Conservation (phyloP, 306 rosid genomes). For the Vigna angularis region DNA sequence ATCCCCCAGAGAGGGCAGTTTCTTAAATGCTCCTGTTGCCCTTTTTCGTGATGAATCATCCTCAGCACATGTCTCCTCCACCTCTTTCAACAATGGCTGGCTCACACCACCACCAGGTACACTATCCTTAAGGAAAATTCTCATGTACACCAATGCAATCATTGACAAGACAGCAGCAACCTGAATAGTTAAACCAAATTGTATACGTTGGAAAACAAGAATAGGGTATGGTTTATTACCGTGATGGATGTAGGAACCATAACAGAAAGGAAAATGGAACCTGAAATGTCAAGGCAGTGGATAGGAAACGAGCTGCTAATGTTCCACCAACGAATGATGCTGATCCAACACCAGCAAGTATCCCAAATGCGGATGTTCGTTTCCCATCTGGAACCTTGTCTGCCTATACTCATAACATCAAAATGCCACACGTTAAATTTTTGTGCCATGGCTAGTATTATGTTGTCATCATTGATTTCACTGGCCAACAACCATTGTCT, state of each 20-base stretch:
- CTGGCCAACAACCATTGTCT: neutral
- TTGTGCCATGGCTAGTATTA: neutral
- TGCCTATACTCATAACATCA: constrained; percentile 55
- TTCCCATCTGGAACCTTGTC: constrained; percentile 62
- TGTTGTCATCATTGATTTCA: neutral
- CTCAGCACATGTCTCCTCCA: constrained; percentile 15
- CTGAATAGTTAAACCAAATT: constrained; percentile 43
- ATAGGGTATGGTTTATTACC: neutral
- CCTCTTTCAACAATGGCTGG: constrained; percentile 70
- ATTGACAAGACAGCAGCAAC: constrained; percentile 70
- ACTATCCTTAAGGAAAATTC: constrained; percentile 82
- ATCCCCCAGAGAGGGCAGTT: constrained; percentile 58
- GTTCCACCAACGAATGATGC: constrained; percentile 79
- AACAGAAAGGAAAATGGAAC: constrained; percentile 34
- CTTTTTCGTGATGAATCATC: constrained; percentile 37
- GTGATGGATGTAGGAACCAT: neutral
- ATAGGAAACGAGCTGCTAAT: constrained; percentile 74
- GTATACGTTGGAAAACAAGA: neutral
- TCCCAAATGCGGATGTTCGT: constrained; percentile 75
- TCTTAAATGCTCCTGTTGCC: constrained; percentile 50
- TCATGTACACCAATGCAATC: constrained; percentile 72
- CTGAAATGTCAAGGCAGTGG: constrained; percentile 73
- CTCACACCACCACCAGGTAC: constrained; percentile 46
- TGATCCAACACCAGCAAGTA: constrained; percentile 72
- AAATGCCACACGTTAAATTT: neutral